Percentiles rank a stretch among this genome's conserved stretches.
These are phyloP conservation scores for Lepiota venenata DNA, from an alignment of 768 basidiomycete genomes.

Conservation along the genomic window DNA sequence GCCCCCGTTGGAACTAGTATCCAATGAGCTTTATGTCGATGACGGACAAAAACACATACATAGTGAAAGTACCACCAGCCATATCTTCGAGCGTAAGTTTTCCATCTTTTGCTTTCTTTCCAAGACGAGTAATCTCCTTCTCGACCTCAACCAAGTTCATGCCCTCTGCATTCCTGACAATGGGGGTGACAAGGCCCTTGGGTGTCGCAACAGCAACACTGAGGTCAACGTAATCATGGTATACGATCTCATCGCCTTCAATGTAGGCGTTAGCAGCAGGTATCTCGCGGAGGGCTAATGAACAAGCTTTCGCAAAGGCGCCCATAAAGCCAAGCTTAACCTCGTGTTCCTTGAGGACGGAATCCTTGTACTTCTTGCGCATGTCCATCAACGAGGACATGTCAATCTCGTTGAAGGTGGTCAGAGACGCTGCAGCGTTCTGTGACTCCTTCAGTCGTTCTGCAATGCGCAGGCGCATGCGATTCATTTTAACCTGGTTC, in stretches of 20 bases:
- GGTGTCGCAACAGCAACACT: slow-evolving; percentile 97
- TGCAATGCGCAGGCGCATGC: slow-evolving; percentile 96
- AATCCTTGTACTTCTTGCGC: slow-evolving; percentile 93
- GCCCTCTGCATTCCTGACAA: slow-evolving; percentile 85
- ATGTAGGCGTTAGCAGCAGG: slow-evolving; percentile 93
- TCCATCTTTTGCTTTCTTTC: slow-evolving; percentile 92
- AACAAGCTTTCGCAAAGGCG: slow-evolving; percentile 87
- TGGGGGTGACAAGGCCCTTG: slow-evolving; percentile 95
- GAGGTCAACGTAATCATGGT: slow-evolving; percentile 88
- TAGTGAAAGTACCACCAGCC: slow-evolving; percentile 98
- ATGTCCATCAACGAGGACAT: slow-evolving; percentile 95
- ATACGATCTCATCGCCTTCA: slow-evolving; percentile 92
- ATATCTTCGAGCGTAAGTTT: slow-evolving; percentile 98
- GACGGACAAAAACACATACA: slow-evolving; percentile 45
- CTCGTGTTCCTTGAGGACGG: slow-evolving; percentile 84
- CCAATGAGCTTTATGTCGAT: slow-evolving; percentile 1
- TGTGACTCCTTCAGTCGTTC: slow-evolving; percentile 98
- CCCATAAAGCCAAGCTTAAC: slow-evolving; percentile 99
- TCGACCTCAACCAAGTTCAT: slow-evolving; percentile 91
- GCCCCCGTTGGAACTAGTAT: slow-evolving; percentile 88
- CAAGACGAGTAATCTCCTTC: slow-evolving; percentile 85
- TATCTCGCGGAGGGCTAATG: slow-evolving; percentile 85
- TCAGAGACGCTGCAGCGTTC: slow-evolving; percentile 93
- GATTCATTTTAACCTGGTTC: slow-evolving; percentile 91
- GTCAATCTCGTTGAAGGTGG: slow-evolving; percentile 99